Evolutionary conservation across 768 basidiomycete genomes (phyloP).

Genomic region (Lactarius psammicola): DNA sequence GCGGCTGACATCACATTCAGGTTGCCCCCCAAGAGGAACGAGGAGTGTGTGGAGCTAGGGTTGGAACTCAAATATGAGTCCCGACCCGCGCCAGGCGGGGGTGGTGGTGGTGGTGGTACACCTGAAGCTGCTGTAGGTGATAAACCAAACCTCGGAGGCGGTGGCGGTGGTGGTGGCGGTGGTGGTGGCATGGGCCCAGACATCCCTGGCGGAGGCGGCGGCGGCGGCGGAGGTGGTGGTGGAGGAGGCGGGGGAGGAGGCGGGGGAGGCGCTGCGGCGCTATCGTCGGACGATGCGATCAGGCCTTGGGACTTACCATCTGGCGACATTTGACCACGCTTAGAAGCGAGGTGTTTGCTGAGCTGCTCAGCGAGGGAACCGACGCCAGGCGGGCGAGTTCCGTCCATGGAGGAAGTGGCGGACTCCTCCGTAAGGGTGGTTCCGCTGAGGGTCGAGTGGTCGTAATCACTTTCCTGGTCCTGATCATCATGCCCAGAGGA

Average conservation of each 20-base stretch:
- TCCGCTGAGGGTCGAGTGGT: conserved; percentile 43
- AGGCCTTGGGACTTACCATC: conserved; percentile 37
- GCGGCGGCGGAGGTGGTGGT: conserved; percentile 33
- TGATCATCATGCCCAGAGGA: conserved; percentile 46
- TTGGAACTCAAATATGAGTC: conserved; percentile 40
- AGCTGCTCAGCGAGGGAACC: conserved; percentile 63
- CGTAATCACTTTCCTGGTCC: conserved; percentile 58
- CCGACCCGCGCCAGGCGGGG: conserved; percentile 38
- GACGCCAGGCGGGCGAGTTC: conserved; percentile 38
- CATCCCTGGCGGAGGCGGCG: conserved; percentile 34
- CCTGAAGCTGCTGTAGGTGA: conserved; percentile 31
- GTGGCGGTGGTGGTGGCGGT: conserved; percentile 39
- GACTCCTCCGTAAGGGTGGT: conserved; percentile 59
- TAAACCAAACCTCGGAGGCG: conserved; percentile 36
- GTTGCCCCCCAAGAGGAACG: conserved; percentile 57
- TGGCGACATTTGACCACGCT: conserved; percentile 43
- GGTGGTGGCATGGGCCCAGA: conserved; percentile 37
- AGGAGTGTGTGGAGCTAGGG: conserved; percentile 54
- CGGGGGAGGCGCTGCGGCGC: conserved; percentile 11
- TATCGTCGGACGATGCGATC: conserved; percentile 42
- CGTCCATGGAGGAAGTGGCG: conserved; percentile 38
- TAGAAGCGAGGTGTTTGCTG: conserved; percentile 52
- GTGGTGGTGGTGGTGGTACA: conserved; percentile 40
- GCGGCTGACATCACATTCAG: conserved; percentile 54
- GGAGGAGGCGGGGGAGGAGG: conserved; percentile 35